These are phyloP conservation scores for Orychophragmus violaceus DNA, from an alignment of 345 rosid genomes.

Conservation along the genomic window DNA sequence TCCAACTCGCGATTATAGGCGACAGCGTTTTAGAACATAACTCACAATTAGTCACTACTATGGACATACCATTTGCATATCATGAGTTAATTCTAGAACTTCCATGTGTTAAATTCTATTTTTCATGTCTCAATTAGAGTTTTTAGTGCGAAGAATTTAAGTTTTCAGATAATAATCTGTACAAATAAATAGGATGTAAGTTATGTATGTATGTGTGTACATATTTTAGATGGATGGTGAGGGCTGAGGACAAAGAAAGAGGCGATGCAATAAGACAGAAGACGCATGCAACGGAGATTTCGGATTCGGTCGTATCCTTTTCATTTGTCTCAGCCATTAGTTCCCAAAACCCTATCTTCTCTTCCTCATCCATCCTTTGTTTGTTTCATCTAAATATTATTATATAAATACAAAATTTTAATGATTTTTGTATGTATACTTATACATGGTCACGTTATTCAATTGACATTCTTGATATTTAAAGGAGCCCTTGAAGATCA, in stretches of 20 bases:
- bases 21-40: no score
- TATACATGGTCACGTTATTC: not conserved
- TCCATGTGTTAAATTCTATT: not conserved
- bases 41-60: not conserved
- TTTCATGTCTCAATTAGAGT: not conserved
- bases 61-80: not conserved
- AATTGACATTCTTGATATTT: not conserved
- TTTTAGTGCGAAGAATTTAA: not conserved
- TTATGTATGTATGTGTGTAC: not conserved
- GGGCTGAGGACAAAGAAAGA: constrained; percentile 16
- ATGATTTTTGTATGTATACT: not conserved
- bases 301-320: constrained; percentile 31
- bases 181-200: not conserved
- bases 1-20: no score
- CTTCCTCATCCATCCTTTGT: constrained; percentile 7
- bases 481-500: not conserved
- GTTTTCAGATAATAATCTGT: no score
- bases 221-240: no score
- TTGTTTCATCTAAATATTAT: not conserved
- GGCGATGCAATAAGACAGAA: constrained; percentile 21
- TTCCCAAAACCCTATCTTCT: constrained; percentile 21
- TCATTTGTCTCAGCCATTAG: constrained; percentile 30
- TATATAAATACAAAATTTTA: not conserved
- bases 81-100: not conserved
- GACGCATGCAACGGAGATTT: constrained; percentile 24